phyloP scores from a whole-genome alignment of 2,329 filamentous ascomycete species.

The Phialocephala subalpina region DNA sequence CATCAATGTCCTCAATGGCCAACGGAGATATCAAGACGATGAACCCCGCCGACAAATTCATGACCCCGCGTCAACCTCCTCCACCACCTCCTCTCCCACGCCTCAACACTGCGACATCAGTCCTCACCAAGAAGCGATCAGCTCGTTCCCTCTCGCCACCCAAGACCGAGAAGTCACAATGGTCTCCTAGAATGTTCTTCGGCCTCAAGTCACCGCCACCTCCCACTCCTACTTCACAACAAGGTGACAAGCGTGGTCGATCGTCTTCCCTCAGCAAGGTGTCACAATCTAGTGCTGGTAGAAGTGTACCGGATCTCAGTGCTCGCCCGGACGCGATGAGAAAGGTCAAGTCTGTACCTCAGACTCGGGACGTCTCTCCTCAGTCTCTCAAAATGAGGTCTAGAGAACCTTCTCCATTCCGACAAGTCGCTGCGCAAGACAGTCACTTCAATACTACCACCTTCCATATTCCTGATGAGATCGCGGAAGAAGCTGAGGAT shows the following conservation, averaged over 20 bases:
- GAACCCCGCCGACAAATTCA: constrained; percentile 79
- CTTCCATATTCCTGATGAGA: constrained; percentile 55
- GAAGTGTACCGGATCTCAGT: constrained; percentile 24
- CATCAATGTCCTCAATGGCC: constrained; percentile 68
- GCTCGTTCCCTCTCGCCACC: constrained; percentile 41
- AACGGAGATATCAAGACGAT: constrained; percentile 73
- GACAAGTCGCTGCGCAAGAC: constrained; percentile 48
- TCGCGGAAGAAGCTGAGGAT: constrained; percentile 60
- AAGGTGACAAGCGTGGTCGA: constrained; percentile 34
- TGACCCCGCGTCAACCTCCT: constrained; percentile 69
- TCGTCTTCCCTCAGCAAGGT: constrained; percentile 33
- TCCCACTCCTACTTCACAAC: constrained; percentile 14
- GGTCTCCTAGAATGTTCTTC: constrained; percentile 42
- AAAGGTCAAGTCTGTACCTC: constrained; percentile 29
- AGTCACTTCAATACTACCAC: constrained; percentile 38
- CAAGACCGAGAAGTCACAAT: constrained; percentile 36
- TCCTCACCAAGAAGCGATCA: constrained; percentile 39
- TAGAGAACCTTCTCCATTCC: constrained; percentile 57
- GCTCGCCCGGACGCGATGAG: constrained; percentile 19
- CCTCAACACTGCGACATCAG: constrained; percentile 52
- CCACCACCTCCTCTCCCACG: constrained; percentile 55
- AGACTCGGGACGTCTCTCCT: constrained; percentile 34
- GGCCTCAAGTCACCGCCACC: constrained; percentile 35
- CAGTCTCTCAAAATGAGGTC: constrained; percentile 29
- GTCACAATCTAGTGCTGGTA: constrained; percentile 18